Evolutionary conservation across 1,284 basidiomycete genomes (phyloP), one percentile per base, ranked within the genome.

Genomic region (Microstroma glucosiphilum): DNA sequence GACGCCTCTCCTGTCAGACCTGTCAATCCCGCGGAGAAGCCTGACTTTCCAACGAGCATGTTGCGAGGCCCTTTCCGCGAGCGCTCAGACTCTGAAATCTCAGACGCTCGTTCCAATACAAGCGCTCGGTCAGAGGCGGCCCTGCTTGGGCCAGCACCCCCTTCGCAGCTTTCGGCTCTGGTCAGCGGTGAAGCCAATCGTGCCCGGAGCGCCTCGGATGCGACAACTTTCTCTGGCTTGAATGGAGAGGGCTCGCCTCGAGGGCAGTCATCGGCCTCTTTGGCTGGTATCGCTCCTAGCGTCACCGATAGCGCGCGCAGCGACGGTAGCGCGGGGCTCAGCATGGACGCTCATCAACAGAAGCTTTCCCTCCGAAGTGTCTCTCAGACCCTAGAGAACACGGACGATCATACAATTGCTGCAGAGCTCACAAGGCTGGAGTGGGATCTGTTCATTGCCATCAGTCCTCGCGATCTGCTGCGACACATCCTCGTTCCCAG

Each of bases 401-500:
- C 70, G 13, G 67, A 71, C 42, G 73, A 76, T 48, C 65, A 69
- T 21, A 55, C 60, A 26, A 72, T 76, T 21, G 73, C 72, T 12
- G 60, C 62, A 9, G 72, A 76, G 64, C 63, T 76, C 25, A 75
- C 72, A 8, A 60, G 69, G 6, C 58, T 76, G 11, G 73, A 75
- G 54, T 76, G 73, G 73, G 57, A 56, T 23, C 68, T 67, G 48
- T 76, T 76, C 56, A 67, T 66, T 15, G 64, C 69, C 25, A 73
- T 76, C 59, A 66, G 67, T 48, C 72, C 73, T 7, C 62, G 73
- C 7, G 73, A 76, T 56, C 59, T 74, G 54, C 62, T 76, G 12
- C 68, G 73, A 11, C 73, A 76, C 60, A 71, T 73, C 21, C 67
- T 76, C 2, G 71, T 74, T 1, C 64, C 69, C 6, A 59, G 69